Evolutionary conservation across 2,329 filamentous ascomycete genomes (phyloP).

Genomic region (Nannizziopsis barbatae): DNA sequence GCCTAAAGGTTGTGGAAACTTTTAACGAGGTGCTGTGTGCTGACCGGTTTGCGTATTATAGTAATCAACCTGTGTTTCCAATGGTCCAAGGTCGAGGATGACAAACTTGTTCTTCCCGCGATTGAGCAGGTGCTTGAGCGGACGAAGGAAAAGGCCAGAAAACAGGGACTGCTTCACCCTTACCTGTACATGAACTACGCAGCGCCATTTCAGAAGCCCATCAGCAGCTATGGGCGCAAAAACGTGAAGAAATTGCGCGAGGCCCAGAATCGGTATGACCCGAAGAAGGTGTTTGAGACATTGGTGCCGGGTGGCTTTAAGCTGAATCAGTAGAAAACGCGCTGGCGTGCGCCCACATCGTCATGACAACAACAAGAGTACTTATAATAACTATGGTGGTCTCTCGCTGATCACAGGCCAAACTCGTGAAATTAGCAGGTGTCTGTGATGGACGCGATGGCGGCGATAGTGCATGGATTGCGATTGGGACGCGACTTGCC

Average conservation of each 20-base stretch:
- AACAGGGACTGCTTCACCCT: slow-evolving; percentile 20
- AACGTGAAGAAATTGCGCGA: slow-evolving; percentile 17
- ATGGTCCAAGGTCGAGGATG: slow-evolving; percentile 27
- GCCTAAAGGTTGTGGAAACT: no score
- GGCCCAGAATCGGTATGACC: slow-evolving; percentile 18
- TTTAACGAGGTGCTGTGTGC: no score
- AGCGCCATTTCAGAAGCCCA: slow-evolving; percentile 16
- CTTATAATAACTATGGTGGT: no score
- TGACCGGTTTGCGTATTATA: slow-evolving; percentile 10
- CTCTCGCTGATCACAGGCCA: not conserved
- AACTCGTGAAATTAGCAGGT: not conserved
- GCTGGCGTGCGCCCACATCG: slow-evolving; percentile 2
- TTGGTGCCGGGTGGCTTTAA: slow-evolving; percentile 37
- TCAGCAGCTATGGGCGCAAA: slow-evolving; percentile 16
- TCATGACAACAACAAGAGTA: not conserved
- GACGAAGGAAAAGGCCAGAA: slow-evolving; percentile 23
- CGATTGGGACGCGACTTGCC: no score
- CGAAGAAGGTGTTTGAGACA: slow-evolving; percentile 20
- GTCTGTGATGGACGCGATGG: no score
- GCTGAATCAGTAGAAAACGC: slow-evolving; percentile 22
- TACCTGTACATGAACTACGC: slow-evolving; percentile 20
- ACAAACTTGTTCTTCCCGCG: slow-evolving; percentile 21
- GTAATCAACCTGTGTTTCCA: slow-evolving; percentile 20
- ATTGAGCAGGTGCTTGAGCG: slow-evolving; percentile 21
- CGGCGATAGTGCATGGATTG: no score